These are phyloP conservation scores for Malassezia caprae DNA, from an alignment of 1,284 basidiomycete genomes.

Conservation along the genomic window DNA sequence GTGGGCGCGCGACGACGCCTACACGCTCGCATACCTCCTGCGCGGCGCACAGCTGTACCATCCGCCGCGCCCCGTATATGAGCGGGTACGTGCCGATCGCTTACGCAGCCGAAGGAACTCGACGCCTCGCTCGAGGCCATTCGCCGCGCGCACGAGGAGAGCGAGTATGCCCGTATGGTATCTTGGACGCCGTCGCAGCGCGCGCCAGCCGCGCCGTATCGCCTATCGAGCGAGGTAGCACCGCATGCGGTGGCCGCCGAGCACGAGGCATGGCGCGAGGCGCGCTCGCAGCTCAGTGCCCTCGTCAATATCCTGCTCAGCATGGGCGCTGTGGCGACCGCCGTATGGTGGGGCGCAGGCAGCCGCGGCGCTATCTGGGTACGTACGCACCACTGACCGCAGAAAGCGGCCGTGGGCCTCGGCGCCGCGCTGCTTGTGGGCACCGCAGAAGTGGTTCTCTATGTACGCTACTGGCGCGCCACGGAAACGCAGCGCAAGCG, in stretches of 20 bases:
- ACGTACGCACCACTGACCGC: background rate
- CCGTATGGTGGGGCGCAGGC: constrained; percentile 21
- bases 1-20: background rate
- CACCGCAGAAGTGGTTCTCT: constrained; percentile 17
- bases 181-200: background rate
- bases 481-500: background rate
- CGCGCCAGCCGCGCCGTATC: background rate
- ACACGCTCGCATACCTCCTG: background rate
- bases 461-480: constrained; percentile 15
- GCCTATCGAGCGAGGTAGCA: background rate
- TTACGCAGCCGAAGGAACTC: constrained; percentile 14
- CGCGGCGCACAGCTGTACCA: constrained; percentile 1
- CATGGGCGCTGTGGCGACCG: constrained; percentile 20
- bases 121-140: constrained; percentile 18
- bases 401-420: constrained; percentile 8
- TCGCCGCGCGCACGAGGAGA: constrained; percentile 13
- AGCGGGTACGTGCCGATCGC: background rate
- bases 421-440: constrained; percentile 8
- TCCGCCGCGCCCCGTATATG: background rate
- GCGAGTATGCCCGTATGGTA: constrained; percentile 16
- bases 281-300: constrained; percentile 17
- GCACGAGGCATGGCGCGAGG: constrained; percentile 17
- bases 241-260: constrained; percentile 4
- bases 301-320: constrained; percentile 18
- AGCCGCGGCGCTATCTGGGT: constrained; percentile 13